These are phyloP conservation scores for Paspalum vaginatum DNA, from an alignment of 176 grass and related monocot genomes.

Conservation along the genomic window DNA sequence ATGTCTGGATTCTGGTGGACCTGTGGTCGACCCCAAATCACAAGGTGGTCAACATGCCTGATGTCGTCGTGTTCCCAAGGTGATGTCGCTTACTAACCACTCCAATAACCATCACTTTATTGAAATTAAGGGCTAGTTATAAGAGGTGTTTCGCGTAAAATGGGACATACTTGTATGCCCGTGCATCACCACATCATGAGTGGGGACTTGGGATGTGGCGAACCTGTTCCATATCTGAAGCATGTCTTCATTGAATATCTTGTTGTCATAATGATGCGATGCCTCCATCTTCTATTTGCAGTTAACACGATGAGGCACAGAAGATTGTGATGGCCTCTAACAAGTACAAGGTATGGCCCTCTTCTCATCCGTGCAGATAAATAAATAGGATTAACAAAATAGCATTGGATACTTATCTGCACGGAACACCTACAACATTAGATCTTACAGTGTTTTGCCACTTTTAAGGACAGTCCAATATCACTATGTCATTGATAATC, in stretches of 20 bases:
- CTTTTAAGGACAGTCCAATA: not conserved
- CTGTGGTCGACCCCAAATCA: too few species aligned
- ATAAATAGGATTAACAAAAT: not conserved
- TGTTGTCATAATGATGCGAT: not conserved
- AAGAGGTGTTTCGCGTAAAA: too few species aligned
- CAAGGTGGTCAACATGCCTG: too few species aligned
- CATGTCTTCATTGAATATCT: not conserved
- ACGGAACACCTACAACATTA: not conserved
- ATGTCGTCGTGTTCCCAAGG: too few species aligned
- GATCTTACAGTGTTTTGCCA: not conserved
- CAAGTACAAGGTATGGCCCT: constrained; percentile 64
- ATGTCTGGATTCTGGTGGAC: too few species aligned
- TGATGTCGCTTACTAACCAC: too few species aligned
- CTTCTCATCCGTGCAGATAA: constrained; percentile 22
- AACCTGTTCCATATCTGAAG: not conserved
- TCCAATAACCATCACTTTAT: too few species aligned
- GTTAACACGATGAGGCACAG: constrained; percentile 73
- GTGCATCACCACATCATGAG: too few species aligned
- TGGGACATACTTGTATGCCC: too few species aligned
- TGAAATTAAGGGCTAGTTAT: too few species aligned
- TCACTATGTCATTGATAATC: too few species aligned
- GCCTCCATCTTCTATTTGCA: constrained; percentile 19
- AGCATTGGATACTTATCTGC: not conserved
- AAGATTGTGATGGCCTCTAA: constrained; percentile 81
- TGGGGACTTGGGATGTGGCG: not conserved